Evolutionary conservation across 2,329 filamentous ascomycete genomes (phyloP), one percentile per base, ranked within the genome.

Genomic region (Pyrenophora seminiperda): DNA sequence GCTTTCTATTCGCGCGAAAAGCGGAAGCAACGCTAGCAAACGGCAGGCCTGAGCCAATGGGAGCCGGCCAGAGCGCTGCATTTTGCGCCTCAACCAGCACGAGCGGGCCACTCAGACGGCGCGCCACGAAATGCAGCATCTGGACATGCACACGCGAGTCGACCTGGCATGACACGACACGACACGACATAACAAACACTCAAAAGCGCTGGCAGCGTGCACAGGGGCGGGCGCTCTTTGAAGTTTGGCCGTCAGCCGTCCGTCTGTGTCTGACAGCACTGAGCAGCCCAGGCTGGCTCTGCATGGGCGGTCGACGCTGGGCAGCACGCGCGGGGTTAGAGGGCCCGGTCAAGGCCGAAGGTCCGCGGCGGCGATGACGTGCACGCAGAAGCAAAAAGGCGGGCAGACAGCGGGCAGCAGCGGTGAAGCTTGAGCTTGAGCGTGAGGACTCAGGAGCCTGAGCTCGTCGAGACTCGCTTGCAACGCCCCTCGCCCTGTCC

Each of bases 21-120:
- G 42, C 47, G 45, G 47, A 51, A 50, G 41, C 37, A 45, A 32
- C 51, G 51, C 46, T 42, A 51, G 29, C 38, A n/a, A 30, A 43
- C 50, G 56, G 55, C 60, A 61, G 56, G 59, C 30, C n/a, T 19
- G 22, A 39, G 48, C 60, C 53, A 61, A 54, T 64, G 40, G 50
- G 34, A 56, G 51, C 41, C 58, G 54, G 49, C 43, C 47, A 39
- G 47, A 42, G 24, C 14, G 24, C 41, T 47, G 50, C 20, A 34
- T 54, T 57, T 54, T 48, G 13, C 15, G 33, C 42, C 10, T 45
- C 39, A 43, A 40, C 32, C 33, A 15, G 11, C 46, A 19, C 4
- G 30, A 13, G 14, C 3, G 30, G 18, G 13, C n/a, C 18, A 27
- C 18, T 27, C 39, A 19, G 18, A 32, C 29, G 19, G 29, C 39